A percentile compares a stretch with the other conserved stretches of the same genome.
Conservation (phyloP, 164 flowering plant genomes). For the Umbellularia californica region DNA sequence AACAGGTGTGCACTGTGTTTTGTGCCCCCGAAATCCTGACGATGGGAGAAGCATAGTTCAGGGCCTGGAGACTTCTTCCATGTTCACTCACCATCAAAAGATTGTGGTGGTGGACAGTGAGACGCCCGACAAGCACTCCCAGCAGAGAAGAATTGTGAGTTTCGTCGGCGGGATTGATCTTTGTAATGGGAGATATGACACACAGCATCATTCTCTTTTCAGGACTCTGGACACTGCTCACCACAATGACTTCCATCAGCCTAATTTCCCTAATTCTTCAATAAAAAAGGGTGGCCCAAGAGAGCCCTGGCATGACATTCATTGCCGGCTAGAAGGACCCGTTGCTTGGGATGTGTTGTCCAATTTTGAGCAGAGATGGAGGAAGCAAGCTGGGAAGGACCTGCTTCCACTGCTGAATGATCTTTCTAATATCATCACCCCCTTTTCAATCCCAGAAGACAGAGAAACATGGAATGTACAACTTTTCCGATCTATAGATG, state of each 20-base stretch:
- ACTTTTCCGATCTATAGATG: conserved; percentile 68
- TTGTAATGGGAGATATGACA: conserved; percentile 70
- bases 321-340: conserved; percentile 60
- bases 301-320: conserved; percentile 86
- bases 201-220: conserved; percentile 57
- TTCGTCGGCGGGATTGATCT: conserved; percentile 74
- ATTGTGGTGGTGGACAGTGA: conserved; percentile 53
- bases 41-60: conserved; percentile 49
- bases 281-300: conserved; percentile 69
- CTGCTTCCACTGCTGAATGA: conserved; percentile 36
- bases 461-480: conserved; percentile 71
- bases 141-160: conserved; percentile 57
- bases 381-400: conserved; percentile 53
- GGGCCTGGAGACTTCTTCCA: conserved; percentile 44
- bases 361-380: conserved; percentile 81
- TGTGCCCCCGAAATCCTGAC: conserved; percentile 73
- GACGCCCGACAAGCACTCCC: conserved; percentile 25
- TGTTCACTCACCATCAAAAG: conserved; percentile 88
- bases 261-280: conserved; percentile 45
- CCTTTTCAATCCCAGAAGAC: conserved; percentile 49
- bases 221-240: conserved; percentile 51
- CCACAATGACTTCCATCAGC: conserved; percentile 68
- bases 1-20: conserved; percentile 52
- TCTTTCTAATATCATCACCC: conserved; percentile 35
- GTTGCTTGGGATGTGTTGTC: conserved; percentile 73